Conservation (phyloP, 2,329 filamentous ascomycete species). For the Scedosporium boydii region DNA sequence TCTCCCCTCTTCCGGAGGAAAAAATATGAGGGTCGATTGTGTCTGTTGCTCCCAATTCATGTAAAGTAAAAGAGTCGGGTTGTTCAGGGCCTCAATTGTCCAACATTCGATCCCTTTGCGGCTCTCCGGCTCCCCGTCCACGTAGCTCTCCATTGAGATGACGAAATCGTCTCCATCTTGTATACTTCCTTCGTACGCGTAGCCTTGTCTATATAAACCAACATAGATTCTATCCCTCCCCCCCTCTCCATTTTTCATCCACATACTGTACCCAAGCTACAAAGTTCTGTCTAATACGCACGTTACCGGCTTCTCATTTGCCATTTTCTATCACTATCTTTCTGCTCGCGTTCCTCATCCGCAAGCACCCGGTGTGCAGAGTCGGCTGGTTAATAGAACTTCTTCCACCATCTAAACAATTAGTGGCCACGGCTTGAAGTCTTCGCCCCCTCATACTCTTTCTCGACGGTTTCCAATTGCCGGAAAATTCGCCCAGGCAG, state of each 20-base stretch:
- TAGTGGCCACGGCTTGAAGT: neutral
- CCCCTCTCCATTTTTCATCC: neutral
- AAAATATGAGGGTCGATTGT: neutral
- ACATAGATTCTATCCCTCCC: neutral
- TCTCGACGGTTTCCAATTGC: no score
- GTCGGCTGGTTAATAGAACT: neutral
- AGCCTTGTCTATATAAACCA: neutral
- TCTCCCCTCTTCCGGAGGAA: neutral
- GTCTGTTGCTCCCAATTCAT: neutral
- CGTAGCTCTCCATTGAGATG: neutral
- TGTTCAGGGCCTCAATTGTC: neutral
- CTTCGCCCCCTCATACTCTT: neutral
- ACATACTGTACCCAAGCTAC: neutral
- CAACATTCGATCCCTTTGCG: neutral
- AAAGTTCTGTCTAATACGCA: no score
- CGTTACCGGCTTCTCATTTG: neutral
- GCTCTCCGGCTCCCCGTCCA: neutral
- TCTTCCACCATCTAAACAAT: neutral
- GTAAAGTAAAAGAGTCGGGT: neutral
- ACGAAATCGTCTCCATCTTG: neutral
- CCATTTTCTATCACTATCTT: neutral
- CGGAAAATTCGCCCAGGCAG: neutral
- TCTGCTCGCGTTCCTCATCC: neutral
- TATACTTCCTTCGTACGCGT: neutral
- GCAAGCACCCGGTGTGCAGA: conserved; percentile 4